These are phyloP conservation scores for Nakazawaea holstii DNA, from an alignment of 805 yeast species.

Conservation along the genomic window DNA sequence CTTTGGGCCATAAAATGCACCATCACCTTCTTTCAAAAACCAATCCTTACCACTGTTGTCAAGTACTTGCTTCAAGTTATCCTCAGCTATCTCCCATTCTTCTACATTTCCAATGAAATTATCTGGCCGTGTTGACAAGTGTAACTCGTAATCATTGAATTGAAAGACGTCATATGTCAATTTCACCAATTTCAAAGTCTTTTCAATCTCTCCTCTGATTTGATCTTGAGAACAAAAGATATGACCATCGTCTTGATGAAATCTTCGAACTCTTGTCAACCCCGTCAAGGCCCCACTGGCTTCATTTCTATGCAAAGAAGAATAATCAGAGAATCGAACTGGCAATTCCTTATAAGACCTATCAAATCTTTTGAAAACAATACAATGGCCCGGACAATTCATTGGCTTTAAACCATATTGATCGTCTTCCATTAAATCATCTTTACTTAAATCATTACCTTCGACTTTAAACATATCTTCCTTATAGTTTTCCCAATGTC, in stretches of 20 bases:
- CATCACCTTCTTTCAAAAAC: conserved; percentile 85
- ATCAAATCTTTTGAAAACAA: conserved; percentile 69
- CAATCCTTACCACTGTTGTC: conserved; percentile 46
- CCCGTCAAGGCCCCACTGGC: conserved; percentile 93
- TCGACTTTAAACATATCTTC: conserved; percentile 92
- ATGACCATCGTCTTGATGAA: conserved; percentile 98
- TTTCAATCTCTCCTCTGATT: conserved; percentile 64
- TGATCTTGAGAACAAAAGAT: conserved; percentile 84
- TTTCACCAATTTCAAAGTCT: conserved; percentile 68
- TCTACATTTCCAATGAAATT: conserved; percentile 69
- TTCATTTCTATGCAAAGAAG: conserved; percentile 90
- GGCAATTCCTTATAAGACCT: conserved; percentile 87
- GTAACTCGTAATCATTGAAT: conserved; percentile 50
- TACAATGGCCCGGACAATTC: conserved; percentile 95
- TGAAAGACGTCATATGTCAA: conserved; percentile 70
- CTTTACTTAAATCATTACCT: conserved; percentile 39
- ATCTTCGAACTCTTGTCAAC: conserved; percentile 85
- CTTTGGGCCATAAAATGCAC: conserved; percentile 96
- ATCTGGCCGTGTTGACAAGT: conserved; percentile 81
- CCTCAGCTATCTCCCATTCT: conserved; percentile 84
- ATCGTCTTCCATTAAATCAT: conserved; percentile 10
- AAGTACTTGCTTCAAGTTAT: conserved; percentile 54
- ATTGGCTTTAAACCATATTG: conserved; percentile 85
- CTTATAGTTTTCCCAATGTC: conserved; percentile 93
- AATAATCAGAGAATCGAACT: conserved; percentile 78